Evolutionary conservation across 257 asterid genomes (phyloP).

Genomic region (Solanum gracilifrons): DNA sequence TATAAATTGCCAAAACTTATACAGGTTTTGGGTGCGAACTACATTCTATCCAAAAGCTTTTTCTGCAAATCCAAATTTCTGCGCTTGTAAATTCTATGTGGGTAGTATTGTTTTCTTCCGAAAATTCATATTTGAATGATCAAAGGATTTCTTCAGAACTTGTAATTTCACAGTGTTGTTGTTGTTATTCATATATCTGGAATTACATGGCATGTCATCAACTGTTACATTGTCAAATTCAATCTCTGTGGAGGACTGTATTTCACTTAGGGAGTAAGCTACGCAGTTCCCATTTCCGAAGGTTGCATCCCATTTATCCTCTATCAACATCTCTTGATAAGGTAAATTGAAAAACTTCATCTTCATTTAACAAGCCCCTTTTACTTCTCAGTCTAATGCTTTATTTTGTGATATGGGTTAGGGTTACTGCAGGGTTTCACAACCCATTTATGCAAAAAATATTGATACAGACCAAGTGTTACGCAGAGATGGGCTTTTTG

Average conservation of each 20-base stretch:
- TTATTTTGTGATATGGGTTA: conserved; percentile 8
- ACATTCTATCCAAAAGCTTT: not conserved
- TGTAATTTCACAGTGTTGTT: not conserved
- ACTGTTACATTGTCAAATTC: conserved; percentile 26
- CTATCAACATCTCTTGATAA: conserved; percentile 8
- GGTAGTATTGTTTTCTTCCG: not conserved
- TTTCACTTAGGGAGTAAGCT: conserved; percentile 24
- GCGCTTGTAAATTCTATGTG: not conserved
- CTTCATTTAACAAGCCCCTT: not conserved
- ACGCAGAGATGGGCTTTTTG: conserved; percentile 13
- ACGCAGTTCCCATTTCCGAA: conserved; percentile 1
- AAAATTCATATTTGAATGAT: not conserved
- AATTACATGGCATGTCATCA: conserved; percentile 48
- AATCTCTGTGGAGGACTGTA: conserved; percentile 29
- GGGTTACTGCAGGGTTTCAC: conserved; percentile 21
- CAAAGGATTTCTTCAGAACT: not conserved
- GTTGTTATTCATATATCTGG: not conserved
- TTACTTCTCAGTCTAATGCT: not conserved
- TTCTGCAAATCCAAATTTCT: not conserved
- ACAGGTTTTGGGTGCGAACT: not conserved
- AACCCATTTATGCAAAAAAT: conserved; percentile 11
- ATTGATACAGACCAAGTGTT: conserved; percentile 24
- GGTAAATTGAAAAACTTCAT: conserved; percentile 18
- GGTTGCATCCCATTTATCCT: conserved; percentile 17
- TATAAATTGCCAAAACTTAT: not conserved